Base-by-base conservation (phyloP, 1,139 yeast genomes). In the Sporopachydermia cereana region DNA sequence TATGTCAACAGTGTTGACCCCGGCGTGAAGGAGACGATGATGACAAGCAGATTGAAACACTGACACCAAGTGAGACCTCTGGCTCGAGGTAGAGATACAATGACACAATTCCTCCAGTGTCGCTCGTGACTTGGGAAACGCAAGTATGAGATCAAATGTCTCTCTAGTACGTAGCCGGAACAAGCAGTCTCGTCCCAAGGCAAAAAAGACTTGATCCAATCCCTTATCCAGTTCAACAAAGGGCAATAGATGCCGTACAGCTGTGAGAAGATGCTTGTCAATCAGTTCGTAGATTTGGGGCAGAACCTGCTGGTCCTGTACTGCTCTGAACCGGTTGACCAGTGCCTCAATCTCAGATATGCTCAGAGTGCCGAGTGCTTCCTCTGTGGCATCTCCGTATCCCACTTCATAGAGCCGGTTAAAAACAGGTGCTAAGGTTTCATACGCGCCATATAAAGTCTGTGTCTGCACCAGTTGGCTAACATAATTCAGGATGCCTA, bases 1-100 rank as follows among this genome's bases (percentile, higher is more conserved):
- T 2, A 88, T 80, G 47, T 81, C 88, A 2, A 74, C 71, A 0
- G 97, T 91, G 52, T 84, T 79, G 0, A 84, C 76, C 9, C 96
- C 95, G 1, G 95, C 84, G 55, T 86, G 93, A 18, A 89, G 64
- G 9, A 88, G 61, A 41, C 74, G 62, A 25, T 57, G 58, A 20
- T 71, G 63, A 49, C 89, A 79, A 2, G 66, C 59, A 0, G 58
- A 54, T 7, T 76, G 73, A 54, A 85, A 86, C 1, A 65, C 57
- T 25, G 66, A 64, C 2, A 81, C 84, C n/a, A 80, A 62, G 17
- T 63, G 61, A 2, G 75, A 64, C 43, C 86, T 63, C 49, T 79
- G 74, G 55, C 53, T 41, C 54, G 61, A 42, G 48, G 60, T 51
- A 39, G 49, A 44, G 48, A 76, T 52, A 54, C 80, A 71, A 44